Conservation (phyloP, 208 protist species). For the Leishmania aethiopica region DNA sequence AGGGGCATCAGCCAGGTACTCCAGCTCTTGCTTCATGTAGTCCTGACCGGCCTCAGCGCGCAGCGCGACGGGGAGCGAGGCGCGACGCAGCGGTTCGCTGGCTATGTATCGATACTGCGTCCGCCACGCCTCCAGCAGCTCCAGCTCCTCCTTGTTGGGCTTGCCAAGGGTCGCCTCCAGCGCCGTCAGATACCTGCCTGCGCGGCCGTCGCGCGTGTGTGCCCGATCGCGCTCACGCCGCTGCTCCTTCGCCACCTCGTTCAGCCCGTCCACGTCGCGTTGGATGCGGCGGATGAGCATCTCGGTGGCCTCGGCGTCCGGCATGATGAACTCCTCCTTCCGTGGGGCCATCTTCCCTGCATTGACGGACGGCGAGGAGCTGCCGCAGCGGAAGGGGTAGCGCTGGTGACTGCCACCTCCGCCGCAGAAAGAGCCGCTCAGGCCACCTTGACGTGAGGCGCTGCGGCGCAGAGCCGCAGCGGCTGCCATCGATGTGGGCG, state of each 20-base stretch:
- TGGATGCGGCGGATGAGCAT: constrained; percentile 76
- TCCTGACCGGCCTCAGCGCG: constrained; percentile 59
- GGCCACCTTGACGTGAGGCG: constrained; percentile 11
- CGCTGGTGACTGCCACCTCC: not conserved
- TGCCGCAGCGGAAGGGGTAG: not conserved
- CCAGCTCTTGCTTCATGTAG: constrained; percentile 60
- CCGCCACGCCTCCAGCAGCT: constrained; percentile 64
- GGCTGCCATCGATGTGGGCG: constrained; percentile 13
- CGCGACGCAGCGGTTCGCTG: constrained; percentile 41
- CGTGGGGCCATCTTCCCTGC: not conserved
- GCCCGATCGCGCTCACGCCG: constrained; percentile 44
- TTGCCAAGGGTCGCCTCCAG: constrained; percentile 27
- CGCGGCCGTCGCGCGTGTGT: constrained; percentile 16
- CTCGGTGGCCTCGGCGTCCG: constrained; percentile 56
- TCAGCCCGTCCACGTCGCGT: constrained; percentile 79
- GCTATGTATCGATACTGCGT: constrained; percentile 31
- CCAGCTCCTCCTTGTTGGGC: constrained; percentile 44
- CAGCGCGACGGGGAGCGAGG: constrained; percentile 53
- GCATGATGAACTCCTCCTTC: constrained; percentile 71
- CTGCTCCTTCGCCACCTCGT: constrained; percentile 82
- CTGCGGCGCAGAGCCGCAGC: constrained; percentile 21
- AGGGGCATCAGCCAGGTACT: constrained; percentile 16
- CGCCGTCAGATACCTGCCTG: constrained; percentile 22
- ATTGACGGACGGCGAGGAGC: not conserved
- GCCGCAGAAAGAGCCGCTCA: not conserved